Percentiles rank a stretch among this genome's conserved stretches.
phyloP scores from a whole-genome alignment of 768 basidiomycete species.

The Tricholoma furcatifolium region DNA sequence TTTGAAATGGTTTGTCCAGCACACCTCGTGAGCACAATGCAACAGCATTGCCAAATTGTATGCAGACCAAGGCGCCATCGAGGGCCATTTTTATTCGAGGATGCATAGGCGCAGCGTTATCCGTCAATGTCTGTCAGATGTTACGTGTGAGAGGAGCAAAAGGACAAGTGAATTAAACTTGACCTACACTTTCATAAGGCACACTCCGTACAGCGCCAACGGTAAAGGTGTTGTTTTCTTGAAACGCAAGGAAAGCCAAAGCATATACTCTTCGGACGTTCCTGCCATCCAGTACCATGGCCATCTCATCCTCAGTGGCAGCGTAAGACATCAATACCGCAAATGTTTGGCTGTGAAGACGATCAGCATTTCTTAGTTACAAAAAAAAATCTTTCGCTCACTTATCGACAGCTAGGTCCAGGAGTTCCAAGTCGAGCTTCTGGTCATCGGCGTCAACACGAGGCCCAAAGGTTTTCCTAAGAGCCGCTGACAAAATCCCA shows the following conservation, averaged over 20 bases:
- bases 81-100: slow-evolving; percentile 62
- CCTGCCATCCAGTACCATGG: slow-evolving; percentile 34
- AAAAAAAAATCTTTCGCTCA: slow-evolving; percentile 24
- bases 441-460: slow-evolving; percentile 37
- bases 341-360: slow-evolving; percentile 44
- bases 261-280: slow-evolving; percentile 66
- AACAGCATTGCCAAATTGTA: slow-evolving; percentile 78
- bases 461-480: slow-evolving; percentile 41
- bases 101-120: slow-evolving; percentile 69
- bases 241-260: slow-evolving; percentile 47
- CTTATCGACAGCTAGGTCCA: slow-evolving; percentile 67
- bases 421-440: slow-evolving; percentile 67
- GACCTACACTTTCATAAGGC: slow-evolving; percentile 76
- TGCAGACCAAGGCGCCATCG: slow-evolving; percentile 56
- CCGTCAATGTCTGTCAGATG: slow-evolving; percentile 47
- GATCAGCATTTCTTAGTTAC: slow-evolving; percentile 1
- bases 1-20: neutral
- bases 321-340: slow-evolving; percentile 70
- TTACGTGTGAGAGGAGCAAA: neutral
- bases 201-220: slow-evolving; percentile 54
- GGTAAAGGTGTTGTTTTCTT: slow-evolving; percentile 36
- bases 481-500: slow-evolving; percentile 42
- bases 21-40: slow-evolving; percentile 68
- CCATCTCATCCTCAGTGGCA: slow-evolving; percentile 46
- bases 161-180: neutral